phyloP scores from a whole-genome alignment of 306 rosid species.

The Sophora flavescens region DNA sequence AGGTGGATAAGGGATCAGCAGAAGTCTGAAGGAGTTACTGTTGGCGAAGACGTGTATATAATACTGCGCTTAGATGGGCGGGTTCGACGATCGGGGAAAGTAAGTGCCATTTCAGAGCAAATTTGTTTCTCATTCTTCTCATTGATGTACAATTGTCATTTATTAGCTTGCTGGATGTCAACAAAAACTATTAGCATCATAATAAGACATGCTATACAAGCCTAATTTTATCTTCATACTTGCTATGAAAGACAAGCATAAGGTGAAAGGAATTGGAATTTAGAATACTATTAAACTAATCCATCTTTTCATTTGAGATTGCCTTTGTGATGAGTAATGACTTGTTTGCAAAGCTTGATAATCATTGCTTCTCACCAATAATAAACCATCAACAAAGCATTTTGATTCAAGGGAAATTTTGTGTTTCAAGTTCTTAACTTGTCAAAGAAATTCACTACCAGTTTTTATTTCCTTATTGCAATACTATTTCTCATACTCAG shows the following conservation, averaged over 20 bases:
- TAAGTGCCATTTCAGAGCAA: constrained; percentile 52
- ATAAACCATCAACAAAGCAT: background rate
- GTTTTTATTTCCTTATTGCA: background rate
- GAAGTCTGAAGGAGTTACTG: constrained; percentile 87
- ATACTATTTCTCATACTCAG: constrained; percentile 16
- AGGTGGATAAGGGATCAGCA: constrained; percentile 98
- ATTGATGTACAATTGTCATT: constrained; percentile 24
- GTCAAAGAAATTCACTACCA: background rate
- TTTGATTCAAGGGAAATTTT: constrained; percentile 21
- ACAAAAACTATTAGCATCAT: constrained; percentile 17
- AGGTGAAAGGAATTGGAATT: constrained; percentile 1
- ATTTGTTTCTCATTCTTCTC: constrained; percentile 23
- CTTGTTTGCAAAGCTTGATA: constrained; percentile 37
- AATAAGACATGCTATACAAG: background rate
- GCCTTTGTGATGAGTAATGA: constrained; percentile 30
- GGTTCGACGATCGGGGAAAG: constrained; percentile 94
- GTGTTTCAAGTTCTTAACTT: background rate
- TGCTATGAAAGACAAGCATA: background rate
- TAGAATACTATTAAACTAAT: constrained; percentile 10
- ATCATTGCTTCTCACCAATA: too few species aligned
- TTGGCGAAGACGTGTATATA: constrained; percentile 90
- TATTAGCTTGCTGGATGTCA: constrained; percentile 25
- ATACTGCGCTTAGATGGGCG: constrained; percentile 95
- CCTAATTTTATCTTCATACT: background rate
- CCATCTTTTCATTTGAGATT: constrained; percentile 3